Evolutionary conservation across 169 alveolate genomes (phyloP).

Genomic region (Cryptosporidium ryanae): DNA sequence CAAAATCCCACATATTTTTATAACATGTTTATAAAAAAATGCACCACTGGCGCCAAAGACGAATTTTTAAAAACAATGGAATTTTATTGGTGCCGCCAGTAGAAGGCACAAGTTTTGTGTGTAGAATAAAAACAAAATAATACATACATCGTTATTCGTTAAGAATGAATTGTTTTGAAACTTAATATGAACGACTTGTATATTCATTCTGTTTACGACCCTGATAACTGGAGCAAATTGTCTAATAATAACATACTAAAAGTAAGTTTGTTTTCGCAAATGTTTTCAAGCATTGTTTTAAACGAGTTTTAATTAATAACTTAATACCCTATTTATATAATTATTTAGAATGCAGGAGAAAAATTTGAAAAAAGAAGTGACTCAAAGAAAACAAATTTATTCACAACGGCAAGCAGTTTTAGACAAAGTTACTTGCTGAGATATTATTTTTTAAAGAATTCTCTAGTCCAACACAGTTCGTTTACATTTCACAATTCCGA

Average conservation of each 20-base stretch:
- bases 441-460: constrained; percentile 11
- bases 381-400: background rate
- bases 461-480: constrained; percentile 6
- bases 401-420: background rate
- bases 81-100: background rate
- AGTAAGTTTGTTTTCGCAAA: background rate
- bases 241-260: background rate
- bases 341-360: background rate
- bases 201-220: constrained; percentile 8
- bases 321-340: too few species aligned
- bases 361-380: background rate
- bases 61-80: background rate
- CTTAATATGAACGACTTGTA: background rate
- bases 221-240: constrained; percentile 17
- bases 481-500: constrained; percentile 9
- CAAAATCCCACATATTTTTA: background rate
- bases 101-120: background rate
- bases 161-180: background rate
- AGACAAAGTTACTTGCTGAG: constrained; percentile 26
- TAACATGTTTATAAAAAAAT: background rate
- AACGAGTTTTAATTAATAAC: too few species aligned
- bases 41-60: background rate
- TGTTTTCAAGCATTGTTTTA: background rate
- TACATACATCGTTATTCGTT: background rate
- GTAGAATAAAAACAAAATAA: background rate